Percentiles rank a stretch among this genome's conserved stretches.
These are phyloP conservation scores for Thermomyces lanuginosus DNA, from an alignment of 2,329 filamentous ascomycete genomes.

Conservation along the genomic window DNA sequence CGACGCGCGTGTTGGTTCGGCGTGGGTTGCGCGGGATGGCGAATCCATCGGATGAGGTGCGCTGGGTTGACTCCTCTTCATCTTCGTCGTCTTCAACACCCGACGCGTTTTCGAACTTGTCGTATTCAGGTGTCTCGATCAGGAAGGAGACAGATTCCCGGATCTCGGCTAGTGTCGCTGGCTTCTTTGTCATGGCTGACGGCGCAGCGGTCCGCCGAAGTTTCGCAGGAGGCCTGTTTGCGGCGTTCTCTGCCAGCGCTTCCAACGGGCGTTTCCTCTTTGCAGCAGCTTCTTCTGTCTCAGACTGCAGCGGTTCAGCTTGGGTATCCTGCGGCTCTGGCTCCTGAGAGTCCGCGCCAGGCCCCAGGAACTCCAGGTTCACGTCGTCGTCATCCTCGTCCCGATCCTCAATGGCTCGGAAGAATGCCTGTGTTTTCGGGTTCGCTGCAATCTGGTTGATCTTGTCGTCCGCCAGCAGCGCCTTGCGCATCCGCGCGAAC, in stretches of 20 bases:
- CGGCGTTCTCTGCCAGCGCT: conserved; percentile 24
- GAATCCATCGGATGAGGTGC: conserved; percentile 12
- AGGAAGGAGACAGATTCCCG: conserved; percentile 69
- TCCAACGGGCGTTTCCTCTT: conserved; percentile 28
- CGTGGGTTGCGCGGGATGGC: conserved; percentile 19
- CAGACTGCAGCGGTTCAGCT: no score
- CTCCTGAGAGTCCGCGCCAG: conserved; percentile 27
- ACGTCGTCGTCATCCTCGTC: conserved; percentile 56
- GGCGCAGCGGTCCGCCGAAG: conserved; percentile 43
- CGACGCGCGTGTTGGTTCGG: conserved; percentile 25
- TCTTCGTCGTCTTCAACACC: conserved; percentile 28
- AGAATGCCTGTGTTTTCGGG: conserved; percentile 76
- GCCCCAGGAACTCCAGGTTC: conserved; percentile 56
- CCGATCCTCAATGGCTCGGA: conserved; percentile 74
- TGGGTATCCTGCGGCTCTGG: conserved; percentile 14
- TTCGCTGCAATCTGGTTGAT: conserved; percentile 81
- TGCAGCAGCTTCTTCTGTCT: conserved; percentile 10
- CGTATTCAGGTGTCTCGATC: conserved; percentile 49
- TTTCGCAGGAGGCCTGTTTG: conserved; percentile 41
- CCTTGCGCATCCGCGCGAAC: conserved; percentile 81
- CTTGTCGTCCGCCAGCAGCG: conserved; percentile 73
- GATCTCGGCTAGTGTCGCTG: conserved; percentile 62
- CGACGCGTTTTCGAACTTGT: conserved; percentile 38
- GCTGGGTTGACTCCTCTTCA: conserved; percentile 9
- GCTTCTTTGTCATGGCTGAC: conserved; percentile 45